phyloP scores from a whole-genome alignment of 169 alveolate genomes.

The Plasmodium yoelii region DNA sequence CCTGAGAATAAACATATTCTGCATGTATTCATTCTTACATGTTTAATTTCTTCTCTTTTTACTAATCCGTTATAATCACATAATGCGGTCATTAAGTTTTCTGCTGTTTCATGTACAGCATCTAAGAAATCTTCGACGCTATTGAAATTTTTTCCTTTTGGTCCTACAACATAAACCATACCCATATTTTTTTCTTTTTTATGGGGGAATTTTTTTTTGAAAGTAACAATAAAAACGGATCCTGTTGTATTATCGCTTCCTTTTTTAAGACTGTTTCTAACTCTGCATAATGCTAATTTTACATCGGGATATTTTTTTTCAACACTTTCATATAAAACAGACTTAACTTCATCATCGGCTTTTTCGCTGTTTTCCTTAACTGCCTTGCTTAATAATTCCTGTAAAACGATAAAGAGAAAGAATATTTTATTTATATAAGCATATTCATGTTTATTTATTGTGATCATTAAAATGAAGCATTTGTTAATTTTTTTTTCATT shows the following conservation, averaged over 20 bases:
- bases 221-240: conserved; percentile 75
- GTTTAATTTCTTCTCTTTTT: conserved; percentile 81
- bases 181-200: conserved; percentile 80
- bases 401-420: background rate
- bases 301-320: conserved; percentile 72
- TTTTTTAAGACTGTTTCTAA: conserved; percentile 45
- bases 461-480: too few relatives aligned
- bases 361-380: conserved; percentile 50
- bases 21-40: conserved; percentile 81
- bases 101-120: conserved; percentile 83
- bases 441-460: too few relatives aligned
- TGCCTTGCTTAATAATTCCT: conserved; percentile 62
- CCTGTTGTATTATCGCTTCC: conserved; percentile 58
- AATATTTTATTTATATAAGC: background rate
- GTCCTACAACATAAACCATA: conserved; percentile 85
- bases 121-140: conserved; percentile 79
- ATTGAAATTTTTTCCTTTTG: conserved; percentile 78
- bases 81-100: conserved; percentile 86
- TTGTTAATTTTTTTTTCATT: background rate
- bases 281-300: conserved; percentile 65
- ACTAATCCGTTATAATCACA: conserved; percentile 89
- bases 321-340: conserved; percentile 57
- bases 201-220: conserved; percentile 67
- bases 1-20: conserved; percentile 83
- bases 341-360: conserved; percentile 67